Evolutionary conservation across 805 yeast species (phyloP).

Genomic region (Pichia kluyveri): DNA sequence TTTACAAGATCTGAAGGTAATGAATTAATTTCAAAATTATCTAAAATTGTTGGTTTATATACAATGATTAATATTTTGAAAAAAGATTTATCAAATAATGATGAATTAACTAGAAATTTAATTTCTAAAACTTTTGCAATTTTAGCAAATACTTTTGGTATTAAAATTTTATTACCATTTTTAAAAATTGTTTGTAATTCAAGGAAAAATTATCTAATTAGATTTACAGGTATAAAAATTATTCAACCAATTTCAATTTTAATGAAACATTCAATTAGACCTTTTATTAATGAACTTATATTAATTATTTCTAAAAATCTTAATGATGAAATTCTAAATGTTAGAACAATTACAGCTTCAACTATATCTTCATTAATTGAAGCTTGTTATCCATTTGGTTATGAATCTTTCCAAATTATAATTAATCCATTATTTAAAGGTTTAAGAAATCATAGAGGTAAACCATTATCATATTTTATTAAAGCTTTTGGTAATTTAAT

Average conservation of each 20-base stretch:
- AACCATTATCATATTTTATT: slow-evolving; percentile 63
- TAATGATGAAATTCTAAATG: slow-evolving; percentile 57
- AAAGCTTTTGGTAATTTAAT: slow-evolving; percentile 71
- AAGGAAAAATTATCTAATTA: slow-evolving; percentile 68
- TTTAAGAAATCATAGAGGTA: slow-evolving; percentile 67
- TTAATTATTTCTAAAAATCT: slow-evolving; percentile 50
- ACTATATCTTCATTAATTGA: slow-evolving; percentile 73
- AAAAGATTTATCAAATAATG: slow-evolving; percentile 74
- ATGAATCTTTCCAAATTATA: slow-evolving; percentile 70
- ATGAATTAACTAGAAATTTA: slow-evolving; percentile 69
- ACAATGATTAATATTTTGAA: slow-evolving; percentile 71
- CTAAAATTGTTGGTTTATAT: slow-evolving; percentile 77
- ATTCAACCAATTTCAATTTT: slow-evolving; percentile 67
- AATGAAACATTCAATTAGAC: slow-evolving; percentile 66
- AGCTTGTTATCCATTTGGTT: slow-evolving; percentile 79
- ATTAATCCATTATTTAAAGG: slow-evolving; percentile 80
- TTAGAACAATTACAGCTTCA: slow-evolving; percentile 61
- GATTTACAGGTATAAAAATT: slow-evolving; percentile 73
- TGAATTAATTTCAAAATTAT: slow-evolving; percentile 63
- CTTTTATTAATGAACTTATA: slow-evolving; percentile 59
- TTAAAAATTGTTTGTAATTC: slow-evolving; percentile 71
- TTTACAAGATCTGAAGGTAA: slow-evolving; percentile 70
- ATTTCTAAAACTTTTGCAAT: slow-evolving; percentile 79
- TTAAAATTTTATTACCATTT: slow-evolving; percentile 67
- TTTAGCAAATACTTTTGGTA: slow-evolving; percentile 71